Evolutionary conservation across 495 filamentous ascomycete species (phyloP).

Genomic region (Stereocaulon alpinum): DNA sequence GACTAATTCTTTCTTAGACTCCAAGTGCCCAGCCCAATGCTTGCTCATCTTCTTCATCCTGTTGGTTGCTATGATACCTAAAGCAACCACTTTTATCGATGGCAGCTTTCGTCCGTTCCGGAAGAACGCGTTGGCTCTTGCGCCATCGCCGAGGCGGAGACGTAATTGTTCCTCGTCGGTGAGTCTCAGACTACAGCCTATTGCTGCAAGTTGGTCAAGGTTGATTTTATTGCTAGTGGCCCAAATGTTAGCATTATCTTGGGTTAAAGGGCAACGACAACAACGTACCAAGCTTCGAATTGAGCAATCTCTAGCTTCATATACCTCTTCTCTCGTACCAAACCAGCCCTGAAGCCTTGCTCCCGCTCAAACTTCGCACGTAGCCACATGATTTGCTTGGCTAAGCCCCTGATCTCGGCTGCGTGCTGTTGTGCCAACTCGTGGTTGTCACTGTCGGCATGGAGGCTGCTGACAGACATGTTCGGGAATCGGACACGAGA

Average conservation of each 20-base stretch:
- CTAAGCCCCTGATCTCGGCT: slow-evolving; percentile 73
- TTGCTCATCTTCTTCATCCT: slow-evolving; percentile 44
- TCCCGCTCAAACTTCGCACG: slow-evolving; percentile 68
- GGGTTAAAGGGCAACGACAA: slow-evolving; percentile 9
- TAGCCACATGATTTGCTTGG: slow-evolving; percentile 84
- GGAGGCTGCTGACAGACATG: slow-evolving; percentile 25
- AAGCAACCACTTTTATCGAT: slow-evolving; percentile 41
- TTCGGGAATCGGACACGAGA: slow-evolving; percentile 36
- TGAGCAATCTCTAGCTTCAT: slow-evolving; percentile 70
- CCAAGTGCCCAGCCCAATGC: slow-evolving; percentile 41
- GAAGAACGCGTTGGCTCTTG: slow-evolving; percentile 21
- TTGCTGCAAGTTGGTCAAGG: slow-evolving; percentile 68
- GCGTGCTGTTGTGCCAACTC: slow-evolving; percentile 49
- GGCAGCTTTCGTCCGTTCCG: slow-evolving; percentile 27
- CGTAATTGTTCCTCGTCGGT: slow-evolving; percentile 16
- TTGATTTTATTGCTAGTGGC: slow-evolving; percentile 76
- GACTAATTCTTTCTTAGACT: slow-evolving; percentile 28
- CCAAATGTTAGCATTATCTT: slow-evolving; percentile 17
- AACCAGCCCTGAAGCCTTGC: slow-evolving; percentile 62
- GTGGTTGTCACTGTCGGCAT: slow-evolving; percentile 26
- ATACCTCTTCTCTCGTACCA: slow-evolving; percentile 71
- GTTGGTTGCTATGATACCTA: slow-evolving; percentile 42
- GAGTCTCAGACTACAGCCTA: slow-evolving; percentile 51
- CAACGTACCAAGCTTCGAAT: slow-evolving; percentile 72
- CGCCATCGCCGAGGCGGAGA: slow-evolving; percentile 12